phyloP scores from a whole-genome alignment of 495 filamentous ascomycete species.

The Penicillium daleae region DNA sequence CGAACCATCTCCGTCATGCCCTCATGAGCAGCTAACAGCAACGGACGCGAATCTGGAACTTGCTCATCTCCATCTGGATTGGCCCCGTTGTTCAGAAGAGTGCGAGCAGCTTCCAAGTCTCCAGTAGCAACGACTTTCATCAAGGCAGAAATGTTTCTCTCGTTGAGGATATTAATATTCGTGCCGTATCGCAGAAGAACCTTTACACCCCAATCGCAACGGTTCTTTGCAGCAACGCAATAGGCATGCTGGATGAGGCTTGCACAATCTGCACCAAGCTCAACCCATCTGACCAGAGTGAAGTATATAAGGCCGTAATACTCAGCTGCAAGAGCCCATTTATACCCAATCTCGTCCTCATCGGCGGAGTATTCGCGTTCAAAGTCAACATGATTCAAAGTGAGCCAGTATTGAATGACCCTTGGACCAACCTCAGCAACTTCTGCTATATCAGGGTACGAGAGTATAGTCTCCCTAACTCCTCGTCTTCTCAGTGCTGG shows the following conservation, averaged over 20 bases:
- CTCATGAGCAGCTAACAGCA: conserved; percentile 19
- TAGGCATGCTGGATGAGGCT: conserved; percentile 6
- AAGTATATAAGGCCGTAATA: conserved; percentile 21
- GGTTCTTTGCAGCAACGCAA: conserved; percentile 17
- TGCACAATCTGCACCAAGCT: conserved; percentile 10
- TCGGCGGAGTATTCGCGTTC: background rate
- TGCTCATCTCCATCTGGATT: conserved; percentile 16
- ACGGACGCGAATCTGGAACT: background rate
- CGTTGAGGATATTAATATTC: conserved; percentile 18
- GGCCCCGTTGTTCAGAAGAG: conserved; percentile 26
- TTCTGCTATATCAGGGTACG: background rate
- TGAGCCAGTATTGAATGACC: conserved; percentile 16
- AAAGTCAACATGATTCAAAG: background rate
- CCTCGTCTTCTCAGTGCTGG: conserved; percentile 10
- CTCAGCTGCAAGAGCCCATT: conserved; percentile 14
- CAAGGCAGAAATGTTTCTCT: conserved; percentile 16
- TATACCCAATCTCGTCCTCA: conserved; percentile 7
- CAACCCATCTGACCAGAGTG: conserved; percentile 18
- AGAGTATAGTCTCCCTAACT: background rate
- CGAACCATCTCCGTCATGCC: conserved; percentile 16
- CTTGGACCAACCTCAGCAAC: background rate
- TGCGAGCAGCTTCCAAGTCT: conserved; percentile 7
- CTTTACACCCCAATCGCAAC: conserved; percentile 16
- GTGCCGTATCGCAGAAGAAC: conserved; percentile 20
- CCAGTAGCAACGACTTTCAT: conserved; percentile 6